A percentile compares a stretch with the other conserved stretches of the same genome.
phyloP scores from a whole-genome alignment of 2,329 filamentous ascomycete genomes.

The Paramyrothecium sp. region DNA sequence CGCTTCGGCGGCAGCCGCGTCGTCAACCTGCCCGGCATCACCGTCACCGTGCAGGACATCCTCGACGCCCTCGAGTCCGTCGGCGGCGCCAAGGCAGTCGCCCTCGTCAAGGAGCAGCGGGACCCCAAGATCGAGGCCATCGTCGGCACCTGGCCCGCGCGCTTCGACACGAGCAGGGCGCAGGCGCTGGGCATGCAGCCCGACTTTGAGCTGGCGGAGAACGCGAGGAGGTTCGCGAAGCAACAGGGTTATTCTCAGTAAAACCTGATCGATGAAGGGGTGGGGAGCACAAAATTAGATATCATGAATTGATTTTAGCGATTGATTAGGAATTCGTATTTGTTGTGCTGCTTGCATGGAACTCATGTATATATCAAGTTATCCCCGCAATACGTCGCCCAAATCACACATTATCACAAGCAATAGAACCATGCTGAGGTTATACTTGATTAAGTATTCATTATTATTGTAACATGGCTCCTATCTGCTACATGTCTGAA shows the following conservation, averaged over 20 bases:
- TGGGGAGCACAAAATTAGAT: background rate
- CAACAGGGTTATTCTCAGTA: background rate
- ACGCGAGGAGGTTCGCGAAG: constrained; percentile 23
- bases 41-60: constrained; percentile 52
- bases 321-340: background rate
- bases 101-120: constrained; percentile 42
- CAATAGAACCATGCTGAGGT: no score
- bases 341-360: background rate
- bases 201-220: constrained; percentile 38
- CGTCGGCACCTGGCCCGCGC: constrained; percentile 53
- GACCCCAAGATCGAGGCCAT: constrained; percentile 46
- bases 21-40: constrained; percentile 51
- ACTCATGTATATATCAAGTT: no score
- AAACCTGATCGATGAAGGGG: background rate
- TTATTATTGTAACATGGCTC: background rate
- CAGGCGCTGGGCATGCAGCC: constrained; percentile 47
- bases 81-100: constrained; percentile 42
- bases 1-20: constrained; percentile 37
- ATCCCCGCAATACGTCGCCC: no score
- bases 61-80: constrained; percentile 47
- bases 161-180: constrained; percentile 50
- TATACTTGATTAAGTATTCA: background rate
- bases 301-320: background rate
- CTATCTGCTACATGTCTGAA: background rate
- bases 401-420: no score